These are phyloP conservation scores for Diaporthe sp. DNA, from an alignment of 2,329 filamentous ascomycete genomes.

Conservation along the genomic window DNA sequence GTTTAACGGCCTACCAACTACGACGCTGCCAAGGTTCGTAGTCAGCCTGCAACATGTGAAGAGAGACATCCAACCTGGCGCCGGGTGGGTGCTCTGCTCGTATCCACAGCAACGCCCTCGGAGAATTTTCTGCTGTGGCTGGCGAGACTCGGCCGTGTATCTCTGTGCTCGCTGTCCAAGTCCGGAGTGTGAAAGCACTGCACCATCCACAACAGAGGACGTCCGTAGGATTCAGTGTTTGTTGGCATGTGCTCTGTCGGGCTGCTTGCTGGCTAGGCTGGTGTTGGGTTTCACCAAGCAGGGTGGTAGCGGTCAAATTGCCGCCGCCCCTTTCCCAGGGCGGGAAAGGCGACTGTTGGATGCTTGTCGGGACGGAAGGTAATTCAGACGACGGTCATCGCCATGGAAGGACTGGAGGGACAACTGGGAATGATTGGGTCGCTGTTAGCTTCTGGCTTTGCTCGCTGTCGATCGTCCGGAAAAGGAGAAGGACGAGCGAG, in stretches of 20 bases:
- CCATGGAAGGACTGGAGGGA: background rate
- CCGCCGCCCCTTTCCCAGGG: conserved; percentile 6
- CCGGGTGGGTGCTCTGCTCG: background rate
- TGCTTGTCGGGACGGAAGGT: conserved; percentile 21
- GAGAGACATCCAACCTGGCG: background rate
- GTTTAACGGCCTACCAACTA: too few species aligned
- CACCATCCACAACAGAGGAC: background rate
- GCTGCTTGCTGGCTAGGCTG: background rate
- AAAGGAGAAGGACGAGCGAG: conserved; percentile 22
- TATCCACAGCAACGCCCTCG: conserved; percentile 7
- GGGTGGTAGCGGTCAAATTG: background rate
- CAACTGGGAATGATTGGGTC: background rate
- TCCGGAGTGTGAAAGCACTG: background rate
- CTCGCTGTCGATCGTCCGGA: conserved; percentile 12
- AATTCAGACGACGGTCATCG: conserved; percentile 3
- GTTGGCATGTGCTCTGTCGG: conserved; percentile 9
- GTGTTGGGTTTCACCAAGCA: conserved; percentile 1
- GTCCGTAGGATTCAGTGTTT: background rate
- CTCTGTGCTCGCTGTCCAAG: background rate
- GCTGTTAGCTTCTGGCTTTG: background rate
- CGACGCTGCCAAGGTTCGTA: background rate
- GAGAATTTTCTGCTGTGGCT: conserved; percentile 19
- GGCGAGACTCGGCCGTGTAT: background rate
- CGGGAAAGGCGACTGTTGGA: background rate
- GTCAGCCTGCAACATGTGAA: conserved; percentile 15